Evolutionary conservation across 768 basidiomycete genomes (phyloP), one percentile per base, ranked within the genome.

Genomic region (Leccinellum albellum): DNA sequence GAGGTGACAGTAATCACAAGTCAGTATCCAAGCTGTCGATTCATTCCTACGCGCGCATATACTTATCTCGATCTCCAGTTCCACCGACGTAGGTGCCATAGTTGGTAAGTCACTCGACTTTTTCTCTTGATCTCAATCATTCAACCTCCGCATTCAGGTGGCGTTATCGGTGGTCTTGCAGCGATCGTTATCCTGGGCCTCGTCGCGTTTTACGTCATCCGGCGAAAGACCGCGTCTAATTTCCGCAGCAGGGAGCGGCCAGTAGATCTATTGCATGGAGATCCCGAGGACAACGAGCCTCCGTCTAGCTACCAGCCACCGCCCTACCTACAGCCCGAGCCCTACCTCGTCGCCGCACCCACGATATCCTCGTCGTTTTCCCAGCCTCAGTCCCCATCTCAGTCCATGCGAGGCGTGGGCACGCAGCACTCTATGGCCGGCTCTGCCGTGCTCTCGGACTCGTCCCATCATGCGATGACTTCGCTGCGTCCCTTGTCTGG

Each of bases 281-380:
- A 78, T 47, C 82, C 84, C 1, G 85, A 82, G 26, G 83, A 83
- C 45, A 79, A 76, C 33, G 75, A 76, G 13, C 71, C 73, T 1
- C 60, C 66, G 52, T 62, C 67, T 58, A 60, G 73, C 26, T 78
- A 78, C 48, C 81, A 84, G 40, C 80, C 85, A 8, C 88, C 87
- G 4, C 80, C 89, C 55, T 88, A 83, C 70, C 87, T 89, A 66
- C 80, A 79, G 31, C 89, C 89, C 0, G 86, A 91, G 60, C 90
- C 90, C 3, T 91, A 85, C 73, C 79, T 88, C 52, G 79, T 88
- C 4, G 79, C 87, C 0, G 85, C 85, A 46, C 84, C 87, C 13
- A 82, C 84, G 14, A 64, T 73, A 1, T 75, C 78, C 6, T 70
- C 76, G 8, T 71, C 76, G 6, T 73, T 75, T 0, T 37, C 37